Evolutionary conservation across 169 alveolate genomes (phyloP), one percentile per base, ranked within the genome.

Genomic region (Plasmodium vivax): DNA sequence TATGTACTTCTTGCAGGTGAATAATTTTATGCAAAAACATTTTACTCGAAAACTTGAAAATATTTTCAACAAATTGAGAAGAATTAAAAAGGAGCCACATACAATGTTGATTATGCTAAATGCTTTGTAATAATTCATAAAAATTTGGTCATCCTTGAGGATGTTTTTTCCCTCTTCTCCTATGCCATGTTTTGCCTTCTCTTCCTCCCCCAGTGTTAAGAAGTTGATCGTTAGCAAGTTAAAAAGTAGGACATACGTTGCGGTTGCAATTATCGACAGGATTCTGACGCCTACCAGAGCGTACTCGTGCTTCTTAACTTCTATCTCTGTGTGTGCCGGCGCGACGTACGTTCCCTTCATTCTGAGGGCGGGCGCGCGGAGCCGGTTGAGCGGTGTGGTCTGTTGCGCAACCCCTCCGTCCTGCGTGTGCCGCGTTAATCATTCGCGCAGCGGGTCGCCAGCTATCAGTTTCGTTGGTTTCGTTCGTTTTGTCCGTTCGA

Each of bases 111-210:
- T 80, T 56, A 79, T 80, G 72, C 34, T 56, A 88, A 41, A 88
- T 62, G 94, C 14, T 36, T 62, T 88, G 32, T 88, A 79, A 79
- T 88, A 88, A 88, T 88, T 80, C 45, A 16, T 19, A 79, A 58
- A 88, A 41, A 88, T 88, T 45, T 88, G n/a, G 80, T 88, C 74
- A 58, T 36, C 51, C 72, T 79, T 79, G 38, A 88, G 68, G 68
- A 87, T 75, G 10, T 87, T 19, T 51, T n/a, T 41, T 16, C 38
- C 62, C 38, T 30, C 45, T 7, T 73, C 84, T 2, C 10, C 3
- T 74, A 87, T 87, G 12, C 81, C 82, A 36, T 87, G 74, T 0
- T 23, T 27, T 23, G 3, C 51, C 30, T 32, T 75, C 54, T 87
- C 74, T 27, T 75, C 82, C 45, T 74, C 72, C n/a, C 93, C 54